Evolutionary conservation across 768 basidiomycete genomes (phyloP).

Genomic region (Pholiota conissans): DNA sequence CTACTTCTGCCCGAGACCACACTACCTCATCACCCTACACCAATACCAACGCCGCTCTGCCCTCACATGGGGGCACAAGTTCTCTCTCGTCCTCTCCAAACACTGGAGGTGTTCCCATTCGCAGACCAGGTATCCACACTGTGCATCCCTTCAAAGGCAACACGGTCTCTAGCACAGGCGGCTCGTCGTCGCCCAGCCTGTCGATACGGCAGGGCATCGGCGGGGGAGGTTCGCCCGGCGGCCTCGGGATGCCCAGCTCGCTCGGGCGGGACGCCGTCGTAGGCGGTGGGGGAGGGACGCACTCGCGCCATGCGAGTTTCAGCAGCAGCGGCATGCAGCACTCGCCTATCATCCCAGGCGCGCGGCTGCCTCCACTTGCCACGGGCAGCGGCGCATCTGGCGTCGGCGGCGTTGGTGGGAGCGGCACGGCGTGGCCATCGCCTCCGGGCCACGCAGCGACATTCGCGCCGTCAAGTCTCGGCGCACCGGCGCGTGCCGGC

Average conservation of each 20-base stretch:
- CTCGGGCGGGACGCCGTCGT: not conserved
- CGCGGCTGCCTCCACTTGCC: conserved; percentile 27
- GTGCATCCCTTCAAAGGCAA: conserved; percentile 42
- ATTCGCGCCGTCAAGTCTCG: conserved; percentile 29
- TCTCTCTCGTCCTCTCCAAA: conserved; percentile 31
- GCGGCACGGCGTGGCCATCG: conserved; percentile 10
- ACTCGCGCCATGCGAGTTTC: conserved; percentile 7
- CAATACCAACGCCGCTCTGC: not conserved
- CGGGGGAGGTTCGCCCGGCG: conserved; percentile 6
- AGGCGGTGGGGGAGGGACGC: not conserved
- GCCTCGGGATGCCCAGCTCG: conserved; percentile 6
- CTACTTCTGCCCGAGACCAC: conserved; percentile 23
- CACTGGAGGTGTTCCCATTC: conserved; percentile 29
- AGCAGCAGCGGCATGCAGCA: conserved; percentile 6
- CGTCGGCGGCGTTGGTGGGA: no score
- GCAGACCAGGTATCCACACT: conserved; percentile 30
- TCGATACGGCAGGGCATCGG: conserved; percentile 29
- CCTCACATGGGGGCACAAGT: conserved; percentile 13
- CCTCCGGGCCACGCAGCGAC: conserved; percentile 13
- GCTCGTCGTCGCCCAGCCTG: conserved; percentile 33
- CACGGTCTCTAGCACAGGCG: conserved; percentile 32
- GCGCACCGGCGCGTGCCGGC: conserved; percentile 20
- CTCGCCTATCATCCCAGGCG: conserved; percentile 2
- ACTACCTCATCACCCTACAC: not conserved
- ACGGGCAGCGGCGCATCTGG: conserved; percentile 13